These are phyloP conservation scores for Stachybotrys echinatus DNA, from an alignment of 2,329 filamentous ascomycete species.

Conservation along the genomic window DNA sequence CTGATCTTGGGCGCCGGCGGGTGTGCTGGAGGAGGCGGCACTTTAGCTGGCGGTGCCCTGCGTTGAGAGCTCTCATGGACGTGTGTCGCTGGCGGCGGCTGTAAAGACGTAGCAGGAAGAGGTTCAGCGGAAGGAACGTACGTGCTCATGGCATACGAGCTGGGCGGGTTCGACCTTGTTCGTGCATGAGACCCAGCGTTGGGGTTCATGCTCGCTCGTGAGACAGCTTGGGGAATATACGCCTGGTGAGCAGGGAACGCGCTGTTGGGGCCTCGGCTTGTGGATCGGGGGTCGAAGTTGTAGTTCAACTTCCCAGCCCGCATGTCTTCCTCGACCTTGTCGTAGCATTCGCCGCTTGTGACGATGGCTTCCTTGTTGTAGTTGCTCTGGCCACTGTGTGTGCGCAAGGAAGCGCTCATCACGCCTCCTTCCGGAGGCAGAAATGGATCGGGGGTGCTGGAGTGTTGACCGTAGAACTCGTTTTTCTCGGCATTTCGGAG, in stretches of 20 bases:
- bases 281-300: slow-evolving; percentile 19
- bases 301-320: slow-evolving; percentile 14
- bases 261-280: slow-evolving; percentile 13
- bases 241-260: slow-evolving; percentile 43
- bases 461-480: slow-evolving; percentile 8
- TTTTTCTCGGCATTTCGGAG: slow-evolving; percentile 21
- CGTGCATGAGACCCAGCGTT: slow-evolving; percentile 5
- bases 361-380: slow-evolving; percentile 15
- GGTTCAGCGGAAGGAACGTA: slow-evolving; percentile 30
- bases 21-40: slow-evolving; percentile 20
- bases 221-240: slow-evolving; percentile 34
- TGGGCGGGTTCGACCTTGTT: background rate
- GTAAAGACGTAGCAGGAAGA: slow-evolving; percentile 7
- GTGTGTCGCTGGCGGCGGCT: background rate
- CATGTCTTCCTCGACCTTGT: slow-evolving; percentile 25
- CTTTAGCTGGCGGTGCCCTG: background rate
- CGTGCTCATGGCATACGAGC: slow-evolving; percentile 6
- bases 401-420: slow-evolving; percentile 15
- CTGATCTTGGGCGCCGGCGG: slow-evolving; percentile 16
- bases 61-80: background rate
- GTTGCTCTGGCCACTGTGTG: slow-evolving; percentile 12
- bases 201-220: slow-evolving; percentile 5
- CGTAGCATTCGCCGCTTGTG: slow-evolving; percentile 35
- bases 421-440: slow-evolving; percentile 17
- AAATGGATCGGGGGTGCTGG: slow-evolving; percentile 13